Conservation (phyloP, 805 yeast species). For the Vanderwaltozyma verrucispora region DNA sequence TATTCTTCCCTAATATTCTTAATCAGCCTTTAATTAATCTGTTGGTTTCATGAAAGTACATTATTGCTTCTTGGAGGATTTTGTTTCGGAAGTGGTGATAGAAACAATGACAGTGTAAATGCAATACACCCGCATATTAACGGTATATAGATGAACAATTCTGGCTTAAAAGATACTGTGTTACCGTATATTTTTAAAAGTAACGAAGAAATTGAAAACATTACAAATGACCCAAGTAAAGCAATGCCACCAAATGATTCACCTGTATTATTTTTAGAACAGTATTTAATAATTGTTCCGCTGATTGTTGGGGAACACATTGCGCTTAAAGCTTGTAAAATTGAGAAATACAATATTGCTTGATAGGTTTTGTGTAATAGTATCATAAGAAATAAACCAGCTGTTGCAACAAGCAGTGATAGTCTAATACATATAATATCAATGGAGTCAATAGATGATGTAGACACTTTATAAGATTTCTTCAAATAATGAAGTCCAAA, state of each 20-base stretch:
- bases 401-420: constrained; percentile 28
- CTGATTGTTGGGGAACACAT: constrained; percentile 48
- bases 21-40: too few species aligned
- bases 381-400: constrained; percentile 30
- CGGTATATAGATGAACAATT: constrained; percentile 28
- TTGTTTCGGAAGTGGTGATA: too few species aligned
- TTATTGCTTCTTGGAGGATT: too few species aligned
- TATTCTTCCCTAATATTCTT: too few species aligned
- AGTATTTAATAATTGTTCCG: constrained; percentile 49
- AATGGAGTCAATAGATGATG: constrained; percentile 39
- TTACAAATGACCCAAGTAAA: constrained; percentile 40
- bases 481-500: constrained; percentile 31
- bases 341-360: constrained; percentile 21
- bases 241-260: constrained; percentile 65
- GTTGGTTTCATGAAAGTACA: too few species aligned
- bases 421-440: constrained; percentile 34
- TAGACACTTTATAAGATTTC: constrained; percentile 27
- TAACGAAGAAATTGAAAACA: constrained; percentile 40
- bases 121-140: constrained; percentile 10
- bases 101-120: background rate
- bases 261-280: constrained; percentile 49
- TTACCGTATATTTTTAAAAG: constrained; percentile 39
- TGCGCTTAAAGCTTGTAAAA: constrained; percentile 39
- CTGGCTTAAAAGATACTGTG: constrained; percentile 33
- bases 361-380: constrained; percentile 19